phyloP scores from a whole-genome alignment of 2,329 filamentous ascomycete genomes.

The Purpureocillium takamizusanense region DNA sequence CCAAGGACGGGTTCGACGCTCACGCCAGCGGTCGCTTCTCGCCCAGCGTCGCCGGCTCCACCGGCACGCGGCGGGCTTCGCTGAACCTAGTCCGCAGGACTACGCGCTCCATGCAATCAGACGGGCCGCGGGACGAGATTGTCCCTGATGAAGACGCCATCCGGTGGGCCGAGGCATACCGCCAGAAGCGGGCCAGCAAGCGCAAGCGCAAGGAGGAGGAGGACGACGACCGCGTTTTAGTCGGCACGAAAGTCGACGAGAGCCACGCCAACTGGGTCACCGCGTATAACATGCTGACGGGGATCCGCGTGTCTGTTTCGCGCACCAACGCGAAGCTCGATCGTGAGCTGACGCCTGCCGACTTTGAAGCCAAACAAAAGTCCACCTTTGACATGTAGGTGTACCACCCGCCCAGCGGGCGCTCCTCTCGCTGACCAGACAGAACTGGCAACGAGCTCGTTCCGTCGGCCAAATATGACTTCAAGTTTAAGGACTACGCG shows the following conservation, averaged over 20 bases:
- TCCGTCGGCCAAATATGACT: constrained; percentile 97
- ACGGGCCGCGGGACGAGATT: constrained; percentile 74
- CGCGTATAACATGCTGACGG: constrained; percentile 98
- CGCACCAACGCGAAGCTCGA: constrained; percentile 96
- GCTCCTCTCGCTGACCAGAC: constrained; percentile 4
- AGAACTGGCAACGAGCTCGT: constrained; percentile 95
- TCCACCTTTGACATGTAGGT: constrained; percentile 95
- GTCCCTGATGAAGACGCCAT: constrained; percentile 82
- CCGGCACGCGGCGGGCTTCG: constrained; percentile 65
- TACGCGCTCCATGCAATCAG: constrained; percentile 79
- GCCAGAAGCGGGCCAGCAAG: constrained; percentile 85
- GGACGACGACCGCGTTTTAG: constrained; percentile 87
- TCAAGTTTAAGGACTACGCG: constrained; percentile 99
- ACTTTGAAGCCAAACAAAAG: constrained; percentile 93
- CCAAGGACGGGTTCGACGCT: constrained; percentile 64
- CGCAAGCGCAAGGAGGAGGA: constrained; percentile 74
- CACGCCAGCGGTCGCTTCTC: constrained; percentile 77
- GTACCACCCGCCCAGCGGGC: not conserved
- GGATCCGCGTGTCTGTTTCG: constrained; percentile 93
- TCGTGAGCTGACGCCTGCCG: constrained; percentile 76
- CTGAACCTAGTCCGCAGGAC: constrained; percentile 70
- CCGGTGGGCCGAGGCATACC: constrained; percentile 86
- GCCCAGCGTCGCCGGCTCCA: constrained; percentile 45
- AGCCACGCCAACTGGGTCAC: constrained; percentile 96
- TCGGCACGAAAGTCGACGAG: constrained; percentile 96